Conservation (phyloP, 306 rosid genomes). For the Arachis stenosperma region DNA sequence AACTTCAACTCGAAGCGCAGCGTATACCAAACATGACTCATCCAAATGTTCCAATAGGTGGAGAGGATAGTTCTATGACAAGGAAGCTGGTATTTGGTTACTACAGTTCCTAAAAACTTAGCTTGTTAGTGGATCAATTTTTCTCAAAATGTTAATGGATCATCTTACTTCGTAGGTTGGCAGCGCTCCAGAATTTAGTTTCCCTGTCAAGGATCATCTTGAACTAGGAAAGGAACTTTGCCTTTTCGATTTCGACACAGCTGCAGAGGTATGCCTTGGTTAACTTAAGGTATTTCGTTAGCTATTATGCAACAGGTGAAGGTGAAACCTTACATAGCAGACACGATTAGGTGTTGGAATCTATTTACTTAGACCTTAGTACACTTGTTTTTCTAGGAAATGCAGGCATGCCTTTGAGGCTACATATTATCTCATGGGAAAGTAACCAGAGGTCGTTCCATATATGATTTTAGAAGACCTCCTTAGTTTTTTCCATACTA, state of each 20-base stretch:
- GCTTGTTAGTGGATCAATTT: slow-evolving; percentile 29
- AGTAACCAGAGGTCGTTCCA: slow-evolving; percentile 10
- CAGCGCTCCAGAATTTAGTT: slow-evolving; percentile 61
- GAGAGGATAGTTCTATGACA: slow-evolving; percentile 71
- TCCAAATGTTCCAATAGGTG: slow-evolving; percentile 91
- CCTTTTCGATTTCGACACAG: slow-evolving; percentile 94
- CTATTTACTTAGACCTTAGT: neutral
- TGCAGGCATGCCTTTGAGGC: slow-evolving; percentile 3
- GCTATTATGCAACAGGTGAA: neutral
- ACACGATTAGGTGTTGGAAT: slow-evolving; percentile 19
- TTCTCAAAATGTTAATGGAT: slow-evolving; percentile 26
- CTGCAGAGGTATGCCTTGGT: slow-evolving; percentile 78
- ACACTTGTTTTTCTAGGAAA: slow-evolving; percentile 7
- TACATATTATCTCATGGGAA: slow-evolving; percentile 13
- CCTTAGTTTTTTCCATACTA: neutral
- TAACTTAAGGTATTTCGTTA: slow-evolving; percentile 39
- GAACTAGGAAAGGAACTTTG: slow-evolving; percentile 87
- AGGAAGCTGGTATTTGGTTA: slow-evolving; percentile 61
- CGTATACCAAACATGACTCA: slow-evolving; percentile 88
- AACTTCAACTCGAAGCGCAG: slow-evolving; percentile 91
- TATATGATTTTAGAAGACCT: slow-evolving; percentile 14
- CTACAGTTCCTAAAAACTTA: slow-evolving; percentile 1
- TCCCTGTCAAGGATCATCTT: slow-evolving; percentile 86
- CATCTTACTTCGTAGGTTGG: slow-evolving; percentile 62
- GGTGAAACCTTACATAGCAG: slow-evolving; percentile 20